phyloP scores from a whole-genome alignment of 1,284 basidiomycete species.

The Ceratorhiza oryzae-sativae region DNA sequence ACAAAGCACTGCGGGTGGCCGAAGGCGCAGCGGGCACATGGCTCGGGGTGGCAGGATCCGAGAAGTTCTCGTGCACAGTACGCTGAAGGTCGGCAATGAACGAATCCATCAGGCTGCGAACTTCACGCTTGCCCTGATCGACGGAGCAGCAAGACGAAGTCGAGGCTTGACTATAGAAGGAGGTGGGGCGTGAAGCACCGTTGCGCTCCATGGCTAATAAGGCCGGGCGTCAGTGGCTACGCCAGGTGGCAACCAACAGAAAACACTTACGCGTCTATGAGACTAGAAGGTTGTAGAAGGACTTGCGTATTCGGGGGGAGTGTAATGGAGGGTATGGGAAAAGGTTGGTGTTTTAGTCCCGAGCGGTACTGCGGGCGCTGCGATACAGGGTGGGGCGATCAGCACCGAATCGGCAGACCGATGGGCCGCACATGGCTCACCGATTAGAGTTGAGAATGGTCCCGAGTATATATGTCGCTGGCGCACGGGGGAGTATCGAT shows the following conservation, averaged over 20 bases:
- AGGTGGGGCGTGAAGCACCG: constrained; percentile 33
- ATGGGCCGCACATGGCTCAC: constrained; percentile 2
- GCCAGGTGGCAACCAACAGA: not conserved
- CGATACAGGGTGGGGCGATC: not conserved
- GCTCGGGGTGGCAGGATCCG: constrained; percentile 40
- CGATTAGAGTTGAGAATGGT: not conserved
- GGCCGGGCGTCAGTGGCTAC: constrained; percentile 8
- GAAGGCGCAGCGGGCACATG: constrained; percentile 39
- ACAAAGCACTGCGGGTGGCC: constrained; percentile 30
- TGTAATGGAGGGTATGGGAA: not conserved
- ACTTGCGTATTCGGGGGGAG: not conserved
- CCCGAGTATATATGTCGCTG: not conserved
- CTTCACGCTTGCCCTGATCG: constrained; percentile 60
- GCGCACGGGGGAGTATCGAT: not conserved
- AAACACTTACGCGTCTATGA: not conserved
- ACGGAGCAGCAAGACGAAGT: constrained; percentile 56
- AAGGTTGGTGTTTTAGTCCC: constrained; percentile 4
- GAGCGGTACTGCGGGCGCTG: constrained; percentile 6
- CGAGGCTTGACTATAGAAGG: constrained; percentile 33
- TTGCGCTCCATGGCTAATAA: constrained; percentile 27
- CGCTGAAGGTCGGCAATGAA: constrained; percentile 67
- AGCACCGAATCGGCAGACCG: not conserved
- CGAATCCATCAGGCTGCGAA: constrained; percentile 61
- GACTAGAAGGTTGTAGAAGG: constrained; percentile 1
- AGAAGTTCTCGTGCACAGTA: constrained; percentile 13